Conservation (phyloP, 139 green algal species). For the Desmodesmus armatus region DNA sequence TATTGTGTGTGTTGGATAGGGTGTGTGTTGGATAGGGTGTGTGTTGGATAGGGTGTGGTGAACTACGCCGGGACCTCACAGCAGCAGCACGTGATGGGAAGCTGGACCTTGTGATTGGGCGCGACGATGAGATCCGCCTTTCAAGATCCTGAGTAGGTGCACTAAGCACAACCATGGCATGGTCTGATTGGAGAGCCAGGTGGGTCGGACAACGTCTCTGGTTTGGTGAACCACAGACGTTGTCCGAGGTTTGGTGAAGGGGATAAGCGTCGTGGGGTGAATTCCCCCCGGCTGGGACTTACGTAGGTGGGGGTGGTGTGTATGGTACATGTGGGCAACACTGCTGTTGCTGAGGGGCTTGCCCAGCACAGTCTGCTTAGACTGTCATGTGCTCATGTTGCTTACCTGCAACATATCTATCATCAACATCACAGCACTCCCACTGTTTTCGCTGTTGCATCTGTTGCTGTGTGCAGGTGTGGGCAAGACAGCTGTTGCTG, state of each 20-base stretch:
- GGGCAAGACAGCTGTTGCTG: constrained; percentile 92
- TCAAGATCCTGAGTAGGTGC: constrained; percentile 92
- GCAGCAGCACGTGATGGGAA: constrained; percentile 79
- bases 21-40: too few species aligned
- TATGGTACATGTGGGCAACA: constrained; percentile 69
- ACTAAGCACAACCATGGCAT: constrained; percentile 99
- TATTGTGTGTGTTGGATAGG: too few species aligned
- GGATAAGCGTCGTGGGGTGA: too few species aligned
- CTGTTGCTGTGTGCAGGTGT: constrained; percentile 58
- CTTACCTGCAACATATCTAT: too few species aligned
- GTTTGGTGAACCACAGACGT: too few species aligned
- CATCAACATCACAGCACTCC: too few species aligned
- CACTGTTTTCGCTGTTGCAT: too few species aligned
- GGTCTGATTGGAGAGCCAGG: constrained; percentile 96
- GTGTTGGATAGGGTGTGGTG: too few species aligned
- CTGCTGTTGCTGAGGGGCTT: constrained; percentile 92
- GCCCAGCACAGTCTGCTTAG: constrained; percentile 94
- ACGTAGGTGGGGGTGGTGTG: neutral
- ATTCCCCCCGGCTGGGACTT: too few species aligned
- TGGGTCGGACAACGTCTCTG: too few species aligned
- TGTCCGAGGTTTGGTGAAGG: too few species aligned
- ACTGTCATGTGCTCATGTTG: too few species aligned
- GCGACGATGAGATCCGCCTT: constrained; percentile 85
- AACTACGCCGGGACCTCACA: constrained; percentile 95
- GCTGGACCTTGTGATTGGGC: constrained; percentile 90